A percentile compares a stretch with the other conserved stretches of the same genome.
These are phyloP conservation scores for Penicillium digitatum DNA, from an alignment of 2,329 filamentous ascomycete species.

Conservation along the genomic window DNA sequence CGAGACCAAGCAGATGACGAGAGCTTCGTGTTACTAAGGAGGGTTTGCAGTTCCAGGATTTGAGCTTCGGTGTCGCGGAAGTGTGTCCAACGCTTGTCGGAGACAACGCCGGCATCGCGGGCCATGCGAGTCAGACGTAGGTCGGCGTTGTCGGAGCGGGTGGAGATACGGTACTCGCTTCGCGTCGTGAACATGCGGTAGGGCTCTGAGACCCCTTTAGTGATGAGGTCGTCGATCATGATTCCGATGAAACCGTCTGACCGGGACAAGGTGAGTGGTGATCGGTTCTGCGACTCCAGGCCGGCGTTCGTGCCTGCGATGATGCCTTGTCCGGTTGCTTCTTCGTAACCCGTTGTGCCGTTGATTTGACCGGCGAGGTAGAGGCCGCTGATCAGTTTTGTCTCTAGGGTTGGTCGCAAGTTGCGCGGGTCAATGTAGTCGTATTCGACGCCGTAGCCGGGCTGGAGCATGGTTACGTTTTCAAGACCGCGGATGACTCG, in stretches of 20 bases:
- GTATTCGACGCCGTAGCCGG: conserved; percentile 96
- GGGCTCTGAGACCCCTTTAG: conserved; percentile 92
- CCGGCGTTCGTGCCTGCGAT: conserved; percentile 93
- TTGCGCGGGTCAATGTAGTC: conserved; percentile 95
- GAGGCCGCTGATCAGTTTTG: conserved; percentile 81
- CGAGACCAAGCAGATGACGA: conserved; percentile 64
- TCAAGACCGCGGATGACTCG: conserved; percentile 84
- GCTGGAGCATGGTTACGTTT: conserved; percentile 84
- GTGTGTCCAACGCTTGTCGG: conserved; percentile 69
- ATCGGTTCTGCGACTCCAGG: conserved; percentile 64
- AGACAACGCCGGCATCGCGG: conserved; percentile 69
- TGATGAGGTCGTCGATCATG: conserved; percentile 97
- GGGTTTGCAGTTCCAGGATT: conserved; percentile 61
- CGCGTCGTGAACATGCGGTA: conserved; percentile 98
- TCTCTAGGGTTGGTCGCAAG: conserved; percentile 84
- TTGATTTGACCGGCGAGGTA: conserved; percentile 97
- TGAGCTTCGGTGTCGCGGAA: conserved; percentile 64
- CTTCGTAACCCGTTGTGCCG: conserved; percentile 96
- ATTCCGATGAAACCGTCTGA: conserved; percentile 95
- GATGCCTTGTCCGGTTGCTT: conserved; percentile 89
- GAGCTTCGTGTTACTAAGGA: conserved; percentile 58
- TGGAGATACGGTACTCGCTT: conserved; percentile 90
- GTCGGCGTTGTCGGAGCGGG: conserved; percentile 92
- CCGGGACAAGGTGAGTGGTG: conserved; percentile 66
- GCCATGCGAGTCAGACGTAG: conserved; percentile 76